Conservation (phyloP, 257 asterid genomes). For the Misopates orontium region DNA sequence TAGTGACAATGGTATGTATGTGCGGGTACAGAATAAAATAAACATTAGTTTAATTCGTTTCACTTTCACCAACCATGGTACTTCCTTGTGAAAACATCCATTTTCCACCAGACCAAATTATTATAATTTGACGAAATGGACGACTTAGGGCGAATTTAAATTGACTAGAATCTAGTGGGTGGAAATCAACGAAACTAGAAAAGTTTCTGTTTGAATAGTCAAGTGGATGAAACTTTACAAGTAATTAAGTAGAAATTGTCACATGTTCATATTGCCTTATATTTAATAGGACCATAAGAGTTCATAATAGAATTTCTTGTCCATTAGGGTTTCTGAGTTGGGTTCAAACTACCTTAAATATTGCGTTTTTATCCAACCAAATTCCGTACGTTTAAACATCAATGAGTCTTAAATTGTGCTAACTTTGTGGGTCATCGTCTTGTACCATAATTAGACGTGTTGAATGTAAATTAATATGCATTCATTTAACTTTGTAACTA, state of each 20-base stretch:
- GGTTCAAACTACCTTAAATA: too few species aligned
- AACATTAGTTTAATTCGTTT: neutral
- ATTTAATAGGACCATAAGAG: neutral
- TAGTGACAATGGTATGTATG: too few species aligned
- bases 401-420: too few species aligned
- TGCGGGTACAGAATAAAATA: too few species aligned
- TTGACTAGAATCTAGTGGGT: conserved; percentile 23
- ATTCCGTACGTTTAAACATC: too few species aligned
- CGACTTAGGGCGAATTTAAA: neutral
- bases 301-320: too few species aligned
- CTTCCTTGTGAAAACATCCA: neutral
- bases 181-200: neutral
- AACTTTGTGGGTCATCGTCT: too few species aligned
- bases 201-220: neutral
- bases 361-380: too few species aligned
- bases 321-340: neutral
- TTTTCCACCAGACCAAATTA: neutral
- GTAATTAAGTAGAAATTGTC: conserved; percentile 15
- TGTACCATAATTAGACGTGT: too few species aligned
- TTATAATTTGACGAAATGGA: neutral
- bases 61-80: neutral
- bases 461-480: too few species aligned
- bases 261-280: neutral
- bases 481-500: too few species aligned
- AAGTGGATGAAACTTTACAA: too few species aligned